A percentile compares a stretch with the other conserved stretches of the same genome.
phyloP scores from a whole-genome alignment of 495 filamentous ascomycete genomes.

The Aspergillus panamensis region DNA sequence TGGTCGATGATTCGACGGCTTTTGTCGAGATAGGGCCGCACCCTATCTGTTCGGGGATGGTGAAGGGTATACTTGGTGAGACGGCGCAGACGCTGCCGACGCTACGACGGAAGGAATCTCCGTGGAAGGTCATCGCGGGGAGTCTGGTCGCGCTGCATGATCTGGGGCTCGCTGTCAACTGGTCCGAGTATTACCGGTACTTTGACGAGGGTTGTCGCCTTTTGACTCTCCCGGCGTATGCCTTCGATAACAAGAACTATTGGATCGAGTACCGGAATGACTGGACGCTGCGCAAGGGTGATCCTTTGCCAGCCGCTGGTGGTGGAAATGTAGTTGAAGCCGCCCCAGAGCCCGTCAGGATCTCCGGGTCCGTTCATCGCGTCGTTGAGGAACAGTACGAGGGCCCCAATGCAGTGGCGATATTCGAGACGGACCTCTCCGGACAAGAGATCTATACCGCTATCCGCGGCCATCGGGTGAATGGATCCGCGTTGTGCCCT shows the following conservation, averaged over 20 bases:
- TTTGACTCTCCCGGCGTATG: not conserved
- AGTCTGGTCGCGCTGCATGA: conserved; percentile 53
- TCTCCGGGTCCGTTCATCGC: conserved; percentile 14
- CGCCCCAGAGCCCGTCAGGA: not conserved
- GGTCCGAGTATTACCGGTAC: conserved; percentile 51
- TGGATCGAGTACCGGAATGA: conserved; percentile 29
- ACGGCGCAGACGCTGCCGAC: conserved; percentile 38
- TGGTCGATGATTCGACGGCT: conserved; percentile 22
- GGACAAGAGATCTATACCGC: conserved; percentile 25
- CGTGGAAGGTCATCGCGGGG: conserved; percentile 53
- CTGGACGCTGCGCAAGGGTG: conserved; percentile 34
- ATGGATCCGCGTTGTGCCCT: conserved; percentile 27
- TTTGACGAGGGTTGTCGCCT: no score
- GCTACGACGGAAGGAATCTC: conserved; percentile 32
- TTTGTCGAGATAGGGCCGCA: conserved; percentile 39
- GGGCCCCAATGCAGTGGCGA: conserved; percentile 13
- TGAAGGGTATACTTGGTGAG: conserved; percentile 24
- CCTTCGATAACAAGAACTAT: conserved; percentile 26
- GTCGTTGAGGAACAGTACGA: conserved; percentile 23
- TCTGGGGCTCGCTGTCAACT: conserved; percentile 58
- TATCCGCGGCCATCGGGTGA: conserved; percentile 32
- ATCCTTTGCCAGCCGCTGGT: not conserved
- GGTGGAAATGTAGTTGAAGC: not conserved
- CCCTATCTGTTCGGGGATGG: conserved; percentile 25
- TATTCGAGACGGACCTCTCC: conserved; percentile 27